Conservation (phyloP, 257 asterid genomes). For the Solanum pennellii region DNA sequence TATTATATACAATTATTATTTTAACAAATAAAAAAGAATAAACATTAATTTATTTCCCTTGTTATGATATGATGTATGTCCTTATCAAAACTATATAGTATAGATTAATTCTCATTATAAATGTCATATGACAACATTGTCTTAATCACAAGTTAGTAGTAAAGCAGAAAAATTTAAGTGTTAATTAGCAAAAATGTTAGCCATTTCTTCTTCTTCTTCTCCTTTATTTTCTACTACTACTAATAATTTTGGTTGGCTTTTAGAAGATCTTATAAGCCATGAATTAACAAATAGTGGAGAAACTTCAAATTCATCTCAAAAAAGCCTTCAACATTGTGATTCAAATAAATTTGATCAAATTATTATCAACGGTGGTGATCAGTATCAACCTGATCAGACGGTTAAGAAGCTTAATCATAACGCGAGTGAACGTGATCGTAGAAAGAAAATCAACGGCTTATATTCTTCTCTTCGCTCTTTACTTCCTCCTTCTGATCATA, state of each 20-base stretch:
- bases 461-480: slow-evolving; percentile 56
- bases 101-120: neutral
- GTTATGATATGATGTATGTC: neutral
- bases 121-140: neutral
- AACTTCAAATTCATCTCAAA: neutral
- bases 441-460: slow-evolving; percentile 44
- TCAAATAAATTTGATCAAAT: neutral
- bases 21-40: neutral
- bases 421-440: slow-evolving; percentile 76
- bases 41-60: neutral
- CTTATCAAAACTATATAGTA: neutral
- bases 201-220: neutral
- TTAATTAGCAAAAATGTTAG: neutral
- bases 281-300: neutral
- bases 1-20: neutral
- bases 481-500: slow-evolving; percentile 52
- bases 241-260: neutral
- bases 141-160: neutral
- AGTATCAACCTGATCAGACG: neutral
- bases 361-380: neutral
- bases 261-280: neutral
- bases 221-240: neutral
- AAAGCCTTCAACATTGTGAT: neutral
- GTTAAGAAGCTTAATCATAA: slow-evolving; percentile 60
- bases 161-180: neutral